phyloP scores from a whole-genome alignment of 2,329 filamentous ascomycete genomes.

The Monosporascus sp. region DNA sequence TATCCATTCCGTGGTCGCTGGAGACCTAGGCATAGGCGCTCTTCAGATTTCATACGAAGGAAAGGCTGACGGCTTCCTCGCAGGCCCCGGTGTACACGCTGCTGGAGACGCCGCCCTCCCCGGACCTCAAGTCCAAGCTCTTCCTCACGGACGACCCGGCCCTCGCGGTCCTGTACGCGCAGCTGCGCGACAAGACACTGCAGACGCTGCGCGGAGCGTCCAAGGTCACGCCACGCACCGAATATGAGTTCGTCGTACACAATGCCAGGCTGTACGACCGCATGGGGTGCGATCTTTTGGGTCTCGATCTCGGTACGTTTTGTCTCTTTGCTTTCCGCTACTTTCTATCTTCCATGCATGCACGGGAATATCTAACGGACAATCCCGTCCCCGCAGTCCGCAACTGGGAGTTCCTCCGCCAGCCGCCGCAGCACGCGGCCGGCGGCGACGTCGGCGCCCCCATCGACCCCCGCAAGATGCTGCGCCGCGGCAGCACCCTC shows the following conservation, averaged over 20 bases:
- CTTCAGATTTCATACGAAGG: not conserved
- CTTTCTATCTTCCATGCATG: constrained; percentile 1
- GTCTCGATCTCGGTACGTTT: constrained; percentile 70
- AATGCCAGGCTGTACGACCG: constrained; percentile 79
- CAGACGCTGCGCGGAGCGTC: constrained; percentile 83
- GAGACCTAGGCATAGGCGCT: too few species aligned
- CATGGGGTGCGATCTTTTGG: constrained; percentile 90
- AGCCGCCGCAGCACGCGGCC: constrained; percentile 29
- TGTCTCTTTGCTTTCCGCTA: constrained; percentile 15
- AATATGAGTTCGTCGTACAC: constrained; percentile 86
- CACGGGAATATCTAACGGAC: not conserved
- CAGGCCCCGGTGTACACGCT: constrained; percentile 75
- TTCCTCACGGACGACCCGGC: constrained; percentile 90
- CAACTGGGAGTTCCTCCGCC: constrained; percentile 73
- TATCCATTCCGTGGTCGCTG: too few species aligned
- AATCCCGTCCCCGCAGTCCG: constrained; percentile 44
- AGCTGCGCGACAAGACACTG: constrained; percentile 74
- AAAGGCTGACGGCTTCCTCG: too few species aligned
- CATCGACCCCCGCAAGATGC: constrained; percentile 61
- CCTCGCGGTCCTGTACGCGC: constrained; percentile 78
- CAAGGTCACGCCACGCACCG: constrained; percentile 69
- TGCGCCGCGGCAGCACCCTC: constrained; percentile 68
- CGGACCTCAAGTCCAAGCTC: constrained; percentile 67
- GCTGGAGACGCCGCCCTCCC: constrained; percentile 61
- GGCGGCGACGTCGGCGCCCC: constrained; percentile 37